These are phyloP conservation scores for Populus davidiana DNA, from an alignment of 345 rosid species.

Conservation along the genomic window DNA sequence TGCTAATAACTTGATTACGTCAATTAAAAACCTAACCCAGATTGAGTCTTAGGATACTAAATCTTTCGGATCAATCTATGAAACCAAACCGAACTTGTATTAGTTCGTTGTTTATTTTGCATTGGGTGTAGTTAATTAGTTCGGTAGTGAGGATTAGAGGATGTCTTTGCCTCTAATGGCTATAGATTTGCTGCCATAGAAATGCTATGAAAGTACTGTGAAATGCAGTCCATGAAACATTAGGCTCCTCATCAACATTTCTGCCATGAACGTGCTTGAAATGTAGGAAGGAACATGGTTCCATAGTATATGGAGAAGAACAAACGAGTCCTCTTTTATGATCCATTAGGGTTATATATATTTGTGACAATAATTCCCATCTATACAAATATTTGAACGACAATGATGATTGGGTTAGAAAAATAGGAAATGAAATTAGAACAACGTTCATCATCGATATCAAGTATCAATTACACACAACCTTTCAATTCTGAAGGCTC, in stretches of 20 bases:
- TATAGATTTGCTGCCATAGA: no score
- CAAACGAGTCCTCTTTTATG: neutral
- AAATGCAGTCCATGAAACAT: neutral
- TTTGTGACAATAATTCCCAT: neutral
- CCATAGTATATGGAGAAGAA: neutral
- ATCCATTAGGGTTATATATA: neutral
- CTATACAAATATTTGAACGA: neutral
- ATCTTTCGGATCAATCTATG: no score
- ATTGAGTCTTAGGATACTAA: no score
- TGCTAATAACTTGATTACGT: no score
- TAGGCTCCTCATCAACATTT: neutral
- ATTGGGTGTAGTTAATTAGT: neutral
- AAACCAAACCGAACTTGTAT: neutral
- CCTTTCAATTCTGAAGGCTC: neutral
- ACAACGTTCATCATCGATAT: neutral
- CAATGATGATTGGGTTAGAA: neutral
- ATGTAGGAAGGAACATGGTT: neutral
- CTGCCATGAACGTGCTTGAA: neutral
- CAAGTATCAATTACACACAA: neutral
- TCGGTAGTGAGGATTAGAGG: no score
- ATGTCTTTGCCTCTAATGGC: no score
- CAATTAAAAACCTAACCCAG: no score
- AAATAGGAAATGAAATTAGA: no score
- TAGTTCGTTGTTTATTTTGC: neutral
- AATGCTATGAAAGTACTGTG: neutral